Percentiles rank a stretch among this genome's conserved stretches.
These are phyloP conservation scores for Mucuna pruriens DNA, from an alignment of 306 rosid genomes.

Conservation along the genomic window DNA sequence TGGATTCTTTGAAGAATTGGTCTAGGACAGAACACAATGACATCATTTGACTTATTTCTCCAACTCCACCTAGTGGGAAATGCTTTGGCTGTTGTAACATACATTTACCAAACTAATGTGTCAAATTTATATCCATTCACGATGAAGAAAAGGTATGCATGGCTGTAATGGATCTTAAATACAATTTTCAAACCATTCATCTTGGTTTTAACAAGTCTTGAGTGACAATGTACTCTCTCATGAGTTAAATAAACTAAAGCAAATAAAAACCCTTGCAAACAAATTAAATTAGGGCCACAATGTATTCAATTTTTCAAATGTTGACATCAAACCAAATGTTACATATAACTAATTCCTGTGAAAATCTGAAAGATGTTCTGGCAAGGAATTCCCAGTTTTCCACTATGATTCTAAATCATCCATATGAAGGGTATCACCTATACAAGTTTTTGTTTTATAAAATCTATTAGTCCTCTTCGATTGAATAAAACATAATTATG, in stretches of 20 bases:
- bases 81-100: background rate
- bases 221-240: background rate
- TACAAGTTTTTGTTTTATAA: background rate
- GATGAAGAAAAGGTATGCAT: background rate
- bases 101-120: background rate
- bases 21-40: background rate
- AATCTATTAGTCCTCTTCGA: background rate
- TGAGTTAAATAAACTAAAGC: background rate
- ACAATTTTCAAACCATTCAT: too few relatives aligned
- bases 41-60: background rate
- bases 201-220: background rate
- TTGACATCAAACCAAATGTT: background rate
- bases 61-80: background rate
- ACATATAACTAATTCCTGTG: background rate
- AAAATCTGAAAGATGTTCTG: background rate
- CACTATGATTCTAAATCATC: background rate
- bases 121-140: background rate
- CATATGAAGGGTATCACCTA: background rate
- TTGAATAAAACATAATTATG: too few relatives aligned
- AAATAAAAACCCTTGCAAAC: background rate
- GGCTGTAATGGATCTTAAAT: background rate
- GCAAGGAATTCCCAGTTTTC: background rate
- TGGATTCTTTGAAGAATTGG: background rate
- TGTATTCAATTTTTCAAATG: background rate
- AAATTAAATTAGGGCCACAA: background rate